These are phyloP conservation scores for Aspergillus awamori DNA, from an alignment of 2,329 filamentous ascomycete species.

Conservation along the genomic window DNA sequence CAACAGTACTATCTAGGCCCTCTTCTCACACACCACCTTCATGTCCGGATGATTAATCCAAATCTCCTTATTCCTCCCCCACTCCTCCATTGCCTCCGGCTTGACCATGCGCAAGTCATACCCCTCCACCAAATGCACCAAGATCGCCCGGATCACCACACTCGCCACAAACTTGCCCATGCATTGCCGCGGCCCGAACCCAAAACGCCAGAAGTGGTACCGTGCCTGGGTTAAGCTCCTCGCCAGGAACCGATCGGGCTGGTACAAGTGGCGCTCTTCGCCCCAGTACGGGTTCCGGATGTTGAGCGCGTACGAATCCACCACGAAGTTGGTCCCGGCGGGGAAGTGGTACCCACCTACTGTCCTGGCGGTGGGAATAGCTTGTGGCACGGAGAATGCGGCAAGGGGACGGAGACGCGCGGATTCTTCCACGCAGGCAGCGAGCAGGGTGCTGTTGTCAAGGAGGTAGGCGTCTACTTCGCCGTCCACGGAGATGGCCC, in stretches of 20 bases:
- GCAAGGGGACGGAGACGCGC: conserved; percentile 43
- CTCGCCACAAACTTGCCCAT: conserved; percentile 49
- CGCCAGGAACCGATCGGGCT: conserved; percentile 32
- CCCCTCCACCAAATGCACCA: conserved; percentile 16
- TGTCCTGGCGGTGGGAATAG: conserved; percentile 38
- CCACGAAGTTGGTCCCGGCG: conserved; percentile 43
- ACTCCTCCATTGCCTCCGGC: not conserved
- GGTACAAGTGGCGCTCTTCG: conserved; percentile 36
- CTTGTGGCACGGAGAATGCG: conserved; percentile 48
- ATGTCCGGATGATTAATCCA: conserved; percentile 18
- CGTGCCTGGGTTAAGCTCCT: conserved; percentile 18
- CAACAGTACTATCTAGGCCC: not conserved
- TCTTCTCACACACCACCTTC: conserved; percentile 10
- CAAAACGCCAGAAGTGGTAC: conserved; percentile 51
- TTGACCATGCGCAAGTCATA: conserved; percentile 8
- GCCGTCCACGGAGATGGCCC: conserved; percentile 21
- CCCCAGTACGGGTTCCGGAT: conserved; percentile 46
- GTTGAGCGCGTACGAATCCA: conserved; percentile 51
- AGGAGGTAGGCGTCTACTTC: conserved; percentile 29
- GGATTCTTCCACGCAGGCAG: conserved; percentile 46
- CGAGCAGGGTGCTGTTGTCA: conserved; percentile 30
- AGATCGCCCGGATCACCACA: conserved; percentile 32
- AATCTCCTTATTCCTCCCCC: conserved; percentile 6
- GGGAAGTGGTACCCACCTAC: conserved; percentile 44
- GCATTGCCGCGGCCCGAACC: conserved; percentile 50